phyloP scores from a whole-genome alignment of 441 rosid species.

The Erodium texanum region DNA sequence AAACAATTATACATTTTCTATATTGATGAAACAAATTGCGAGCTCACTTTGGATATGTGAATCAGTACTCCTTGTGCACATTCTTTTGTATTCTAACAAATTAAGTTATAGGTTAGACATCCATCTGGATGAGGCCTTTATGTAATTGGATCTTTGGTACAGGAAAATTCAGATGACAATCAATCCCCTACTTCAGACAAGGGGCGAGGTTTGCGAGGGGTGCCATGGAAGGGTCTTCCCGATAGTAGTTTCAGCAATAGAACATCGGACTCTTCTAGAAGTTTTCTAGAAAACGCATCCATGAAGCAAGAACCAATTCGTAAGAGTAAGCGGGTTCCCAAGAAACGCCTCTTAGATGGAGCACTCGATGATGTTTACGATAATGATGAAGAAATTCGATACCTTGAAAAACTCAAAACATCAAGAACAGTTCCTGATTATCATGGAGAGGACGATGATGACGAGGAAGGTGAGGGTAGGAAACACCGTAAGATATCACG shows the following conservation, averaged over 20 bases:
- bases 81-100: neutral
- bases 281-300: constrained; percentile 26
- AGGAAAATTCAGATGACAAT: constrained; percentile 30
- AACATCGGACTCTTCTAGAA: constrained; percentile 26
- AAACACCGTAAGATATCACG: constrained; percentile 47
- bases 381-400: constrained; percentile 70
- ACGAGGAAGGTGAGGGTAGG: constrained; percentile 37
- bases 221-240: constrained; percentile 28
- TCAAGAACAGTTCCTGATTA: constrained; percentile 26
- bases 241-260: constrained; percentile 22
- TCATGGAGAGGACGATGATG: constrained; percentile 30
- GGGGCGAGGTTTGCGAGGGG: constrained; percentile 25
- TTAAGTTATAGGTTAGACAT: neutral
- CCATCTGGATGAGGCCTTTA: constrained; percentile 6
- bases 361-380: constrained; percentile 52
- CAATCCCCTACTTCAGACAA: constrained; percentile 22
- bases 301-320: constrained; percentile 23
- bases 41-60: neutral
- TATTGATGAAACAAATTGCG: no score
- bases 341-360: constrained; percentile 54
- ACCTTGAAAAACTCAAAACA: constrained; percentile 57
- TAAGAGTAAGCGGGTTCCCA: constrained; percentile 72
- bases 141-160: constrained; percentile 10
- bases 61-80: neutral
- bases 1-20: no score